Conservation (phyloP, 768 basidiomycete genomes). For the Mycena galopus region DNA sequence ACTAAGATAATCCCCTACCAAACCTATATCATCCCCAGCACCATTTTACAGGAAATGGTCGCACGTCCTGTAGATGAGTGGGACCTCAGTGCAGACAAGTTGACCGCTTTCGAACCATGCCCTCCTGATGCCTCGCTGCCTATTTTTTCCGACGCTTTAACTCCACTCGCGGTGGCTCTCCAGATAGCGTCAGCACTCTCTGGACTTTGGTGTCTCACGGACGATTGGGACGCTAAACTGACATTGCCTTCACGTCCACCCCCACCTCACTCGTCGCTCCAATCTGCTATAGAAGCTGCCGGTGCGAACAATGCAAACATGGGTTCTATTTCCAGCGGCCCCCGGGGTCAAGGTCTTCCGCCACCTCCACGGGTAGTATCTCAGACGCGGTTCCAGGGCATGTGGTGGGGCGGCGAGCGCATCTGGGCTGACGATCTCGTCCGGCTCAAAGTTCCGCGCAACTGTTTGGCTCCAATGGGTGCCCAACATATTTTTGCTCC, state of each 20-base stretch:
- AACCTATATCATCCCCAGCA: conserved; percentile 68
- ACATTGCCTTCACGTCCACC: conserved; percentile 49
- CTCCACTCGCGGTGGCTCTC: conserved; percentile 77
- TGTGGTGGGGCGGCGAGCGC: conserved; percentile 93
- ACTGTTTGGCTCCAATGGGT: conserved; percentile 76
- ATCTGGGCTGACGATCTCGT: conserved; percentile 91
- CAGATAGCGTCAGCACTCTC: conserved; percentile 77
- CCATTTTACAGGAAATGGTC: conserved; percentile 65
- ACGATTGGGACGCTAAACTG: conserved; percentile 77
- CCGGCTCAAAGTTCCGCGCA: conserved; percentile 78
- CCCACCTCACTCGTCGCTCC: conserved; percentile 48
- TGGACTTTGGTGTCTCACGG: conserved; percentile 78
- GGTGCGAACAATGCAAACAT: conserved; percentile 56
- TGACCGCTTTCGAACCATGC: conserved; percentile 68
- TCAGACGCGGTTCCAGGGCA: conserved; percentile 78
- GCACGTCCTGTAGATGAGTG: conserved; percentile 54
- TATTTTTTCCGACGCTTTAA: conserved; percentile 65
- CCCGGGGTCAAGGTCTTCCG: conserved; percentile 25
- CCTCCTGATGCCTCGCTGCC: conserved; percentile 42
- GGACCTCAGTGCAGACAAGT: conserved; percentile 54
- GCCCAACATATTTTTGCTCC: conserved; percentile 70
- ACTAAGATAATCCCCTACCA: conserved; percentile 81
- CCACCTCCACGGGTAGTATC: conserved; percentile 47
- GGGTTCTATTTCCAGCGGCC: conserved; percentile 41
- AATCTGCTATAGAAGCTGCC: conserved; percentile 61